Percentiles rank a stretch among this genome's conserved stretches.
These are phyloP conservation scores for Chrysochromulina parva DNA, from an alignment of 78 protist genomes.

Conservation along the genomic window DNA sequence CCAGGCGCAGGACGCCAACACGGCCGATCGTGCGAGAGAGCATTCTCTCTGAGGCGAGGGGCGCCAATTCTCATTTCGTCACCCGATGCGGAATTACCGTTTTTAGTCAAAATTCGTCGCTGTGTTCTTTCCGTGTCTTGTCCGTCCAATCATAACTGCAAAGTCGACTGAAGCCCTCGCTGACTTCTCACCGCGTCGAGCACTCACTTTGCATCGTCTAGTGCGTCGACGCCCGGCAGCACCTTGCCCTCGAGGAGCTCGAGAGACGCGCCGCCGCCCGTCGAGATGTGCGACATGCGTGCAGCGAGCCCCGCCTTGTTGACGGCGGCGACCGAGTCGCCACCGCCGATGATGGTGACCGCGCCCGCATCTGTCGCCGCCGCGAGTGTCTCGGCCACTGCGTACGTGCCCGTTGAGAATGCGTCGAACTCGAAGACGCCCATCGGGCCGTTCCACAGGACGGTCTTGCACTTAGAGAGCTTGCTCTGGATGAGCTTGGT, in stretches of 20 bases:
- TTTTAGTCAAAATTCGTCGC: too few species aligned
- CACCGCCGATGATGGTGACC: constrained; percentile 96
- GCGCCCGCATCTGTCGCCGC: constrained; percentile 79
- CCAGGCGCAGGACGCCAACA: too few species aligned
- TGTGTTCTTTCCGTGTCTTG: too few species aligned
- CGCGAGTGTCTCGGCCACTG: constrained; percentile 54
- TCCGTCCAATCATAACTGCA: too few species aligned
- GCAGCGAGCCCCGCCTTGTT: constrained; percentile 77
- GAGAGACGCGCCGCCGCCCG: constrained; percentile 99
- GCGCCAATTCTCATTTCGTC: too few species aligned
- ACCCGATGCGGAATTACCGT: too few species aligned
- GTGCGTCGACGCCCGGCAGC: constrained; percentile 9
- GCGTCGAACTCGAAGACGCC: constrained; percentile 77
- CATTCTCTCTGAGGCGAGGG: too few species aligned
- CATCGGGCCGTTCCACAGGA: constrained; percentile 94
- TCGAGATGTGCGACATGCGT: constrained; percentile 64
- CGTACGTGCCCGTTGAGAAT: constrained; percentile 71
- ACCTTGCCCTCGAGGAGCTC: constrained; percentile 97
- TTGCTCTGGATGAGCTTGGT: constrained; percentile 49
- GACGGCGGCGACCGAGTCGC: constrained; percentile 97
- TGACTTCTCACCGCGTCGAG: too few species aligned
- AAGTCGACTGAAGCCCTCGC: too few species aligned
- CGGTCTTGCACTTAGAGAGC: constrained; percentile 70
- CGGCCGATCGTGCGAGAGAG: too few species aligned
- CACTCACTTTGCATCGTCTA: background rate